Conservation (phyloP, 2,329 filamentous ascomycete species). For the Talaromyces sp. region DNA sequence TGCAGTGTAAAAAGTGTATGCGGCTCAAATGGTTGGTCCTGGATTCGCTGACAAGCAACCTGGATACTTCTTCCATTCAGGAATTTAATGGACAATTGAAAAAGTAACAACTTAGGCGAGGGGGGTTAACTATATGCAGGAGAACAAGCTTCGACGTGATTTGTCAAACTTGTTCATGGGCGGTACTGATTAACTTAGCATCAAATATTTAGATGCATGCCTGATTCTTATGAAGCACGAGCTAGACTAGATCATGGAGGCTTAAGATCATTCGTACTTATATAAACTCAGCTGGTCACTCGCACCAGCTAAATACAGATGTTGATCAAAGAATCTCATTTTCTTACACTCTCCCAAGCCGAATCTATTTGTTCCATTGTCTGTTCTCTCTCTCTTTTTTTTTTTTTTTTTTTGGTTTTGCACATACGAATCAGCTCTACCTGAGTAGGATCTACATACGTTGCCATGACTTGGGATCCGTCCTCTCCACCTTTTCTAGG, state of each 20-base stretch:
- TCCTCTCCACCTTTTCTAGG: background rate
- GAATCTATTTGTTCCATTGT: background rate
- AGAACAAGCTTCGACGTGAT: background rate
- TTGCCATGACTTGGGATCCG: conserved; percentile 2
- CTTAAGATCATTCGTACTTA: background rate
- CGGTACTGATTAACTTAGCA: background rate
- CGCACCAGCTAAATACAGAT: background rate
- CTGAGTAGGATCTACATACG: background rate
- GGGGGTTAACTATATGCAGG: background rate
- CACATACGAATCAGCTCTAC: background rate
- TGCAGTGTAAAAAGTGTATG: background rate
- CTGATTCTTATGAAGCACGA: background rate
- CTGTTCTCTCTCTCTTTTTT: too few species aligned
- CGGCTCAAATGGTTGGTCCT: conserved; percentile 10
- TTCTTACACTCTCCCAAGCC: background rate
- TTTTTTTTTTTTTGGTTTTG: background rate
- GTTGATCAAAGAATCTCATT: background rate
- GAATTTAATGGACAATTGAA: background rate
- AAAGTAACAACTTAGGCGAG: background rate
- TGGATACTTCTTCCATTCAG: background rate
- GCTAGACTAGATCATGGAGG: background rate
- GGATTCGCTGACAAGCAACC: background rate
- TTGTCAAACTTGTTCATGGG: background rate
- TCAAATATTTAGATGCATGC: background rate
- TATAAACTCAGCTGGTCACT: background rate